These are phyloP conservation scores for Cercospora berteroae DNA, from an alignment of 2,329 filamentous ascomycete genomes.

Conservation along the genomic window DNA sequence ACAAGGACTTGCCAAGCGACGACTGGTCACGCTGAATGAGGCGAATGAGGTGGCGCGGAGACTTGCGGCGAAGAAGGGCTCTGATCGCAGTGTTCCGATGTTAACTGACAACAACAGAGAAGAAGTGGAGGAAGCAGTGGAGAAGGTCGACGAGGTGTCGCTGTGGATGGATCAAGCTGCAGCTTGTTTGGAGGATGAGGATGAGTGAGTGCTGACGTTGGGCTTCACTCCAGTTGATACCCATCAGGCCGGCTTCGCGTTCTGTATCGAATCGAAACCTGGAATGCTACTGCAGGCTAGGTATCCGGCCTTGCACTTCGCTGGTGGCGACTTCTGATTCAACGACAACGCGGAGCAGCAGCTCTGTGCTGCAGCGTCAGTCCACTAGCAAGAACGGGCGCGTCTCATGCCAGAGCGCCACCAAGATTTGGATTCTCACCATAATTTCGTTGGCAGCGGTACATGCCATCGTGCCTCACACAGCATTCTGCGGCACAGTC, in stretches of 20 bases:
- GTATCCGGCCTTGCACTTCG: background rate
- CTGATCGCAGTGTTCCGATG: conserved; percentile 2
- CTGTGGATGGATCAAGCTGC: conserved; percentile 8
- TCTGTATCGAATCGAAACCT: too few species aligned
- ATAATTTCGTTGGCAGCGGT: too few species aligned
- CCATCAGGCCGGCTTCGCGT: too few species aligned
- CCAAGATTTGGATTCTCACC: too few species aligned
- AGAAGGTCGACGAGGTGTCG: conserved; percentile 6
- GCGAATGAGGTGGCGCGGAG: conserved; percentile 59
- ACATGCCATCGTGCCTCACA: too few species aligned
- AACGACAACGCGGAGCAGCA: background rate
- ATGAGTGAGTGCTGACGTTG: background rate
- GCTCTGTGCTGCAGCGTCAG: background rate
- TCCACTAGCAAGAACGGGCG: background rate
- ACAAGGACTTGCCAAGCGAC: conserved; percentile 44
- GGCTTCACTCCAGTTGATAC: background rate
- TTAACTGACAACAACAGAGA: background rate
- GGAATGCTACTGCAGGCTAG: too few species aligned
- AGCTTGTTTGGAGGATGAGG: background rate
- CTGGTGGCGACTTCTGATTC: background rate
- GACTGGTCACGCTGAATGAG: conserved; percentile 57
- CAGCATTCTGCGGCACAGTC: too few species aligned
- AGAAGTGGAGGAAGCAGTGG: background rate
- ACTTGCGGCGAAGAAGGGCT: conserved; percentile 24
- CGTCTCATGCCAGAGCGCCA: background rate